phyloP scores from a whole-genome alignment of 768 basidiomycete genomes.

The Xerocomellus amylosporus region DNA sequence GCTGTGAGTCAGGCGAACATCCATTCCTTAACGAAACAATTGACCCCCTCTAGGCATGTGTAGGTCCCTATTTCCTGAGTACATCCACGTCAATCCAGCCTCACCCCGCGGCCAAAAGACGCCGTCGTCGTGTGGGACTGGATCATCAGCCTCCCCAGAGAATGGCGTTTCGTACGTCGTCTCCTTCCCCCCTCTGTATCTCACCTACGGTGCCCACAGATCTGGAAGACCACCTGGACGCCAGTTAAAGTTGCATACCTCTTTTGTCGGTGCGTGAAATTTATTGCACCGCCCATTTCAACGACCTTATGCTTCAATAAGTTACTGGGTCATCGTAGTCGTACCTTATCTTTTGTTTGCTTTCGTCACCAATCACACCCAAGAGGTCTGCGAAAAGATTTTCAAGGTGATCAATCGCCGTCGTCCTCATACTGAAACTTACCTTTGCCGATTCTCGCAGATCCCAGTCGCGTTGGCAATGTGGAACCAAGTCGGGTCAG shows the following conservation, averaged over 20 bases:
- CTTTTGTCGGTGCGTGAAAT: conserved; percentile 67
- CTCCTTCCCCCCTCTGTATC: not conserved
- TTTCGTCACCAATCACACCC: conserved; percentile 67
- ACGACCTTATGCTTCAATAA: conserved; percentile 26
- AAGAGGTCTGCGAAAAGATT: conserved; percentile 63
- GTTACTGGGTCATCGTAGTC: conserved; percentile 80
- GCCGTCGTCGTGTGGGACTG: conserved; percentile 85
- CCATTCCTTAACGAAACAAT: conserved; percentile 19
- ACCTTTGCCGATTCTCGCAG: conserved; percentile 34
- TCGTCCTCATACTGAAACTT: not conserved
- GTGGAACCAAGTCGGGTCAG: conserved; percentile 86
- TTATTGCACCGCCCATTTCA: conserved; percentile 9
- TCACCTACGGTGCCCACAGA: conserved; percentile 37
- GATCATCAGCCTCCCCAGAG: conserved; percentile 73
- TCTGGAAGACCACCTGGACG: conserved; percentile 83
- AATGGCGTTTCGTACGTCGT: conserved; percentile 67
- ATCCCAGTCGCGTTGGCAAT: conserved; percentile 78
- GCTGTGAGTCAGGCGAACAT: conserved; percentile 53
- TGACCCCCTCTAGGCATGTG: conserved; percentile 62
- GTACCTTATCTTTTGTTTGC: conserved; percentile 77
- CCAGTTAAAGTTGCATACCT: conserved; percentile 81
- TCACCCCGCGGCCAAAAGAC: conserved; percentile 42
- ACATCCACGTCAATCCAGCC: conserved; percentile 13
- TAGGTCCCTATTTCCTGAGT: conserved; percentile 35
- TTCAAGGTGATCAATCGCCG: conserved; percentile 50